phyloP scores from a whole-genome alignment of 2,329 filamentous ascomycete species.

The Bimuria novae-zelandiae region DNA sequence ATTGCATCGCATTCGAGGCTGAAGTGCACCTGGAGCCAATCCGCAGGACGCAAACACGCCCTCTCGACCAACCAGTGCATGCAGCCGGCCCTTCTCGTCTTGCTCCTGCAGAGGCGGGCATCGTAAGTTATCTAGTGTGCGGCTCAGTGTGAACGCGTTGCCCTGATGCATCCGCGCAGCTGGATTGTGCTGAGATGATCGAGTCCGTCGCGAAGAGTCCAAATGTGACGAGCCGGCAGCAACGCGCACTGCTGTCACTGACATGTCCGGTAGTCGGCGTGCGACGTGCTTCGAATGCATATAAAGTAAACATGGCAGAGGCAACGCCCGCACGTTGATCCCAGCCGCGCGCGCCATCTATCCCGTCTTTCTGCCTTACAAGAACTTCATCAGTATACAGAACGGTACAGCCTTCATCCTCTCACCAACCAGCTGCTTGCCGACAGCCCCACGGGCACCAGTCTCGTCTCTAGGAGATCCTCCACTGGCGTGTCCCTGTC shows the following conservation, averaged over 20 bases:
- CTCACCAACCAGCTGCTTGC: slow-evolving; percentile 3
- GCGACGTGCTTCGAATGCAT: slow-evolving; percentile 31
- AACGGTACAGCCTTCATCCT: background rate
- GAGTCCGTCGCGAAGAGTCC: slow-evolving; percentile 20
- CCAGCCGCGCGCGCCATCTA: background rate
- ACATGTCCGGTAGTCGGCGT: slow-evolving; percentile 20
- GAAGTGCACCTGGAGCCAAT: slow-evolving; percentile 25
- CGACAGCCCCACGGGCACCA: slow-evolving; percentile 20
- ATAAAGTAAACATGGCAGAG: slow-evolving; percentile 37
- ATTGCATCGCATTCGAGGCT: slow-evolving; percentile 39
- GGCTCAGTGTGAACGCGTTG: slow-evolving; percentile 27
- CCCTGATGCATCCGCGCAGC: slow-evolving; percentile 11
- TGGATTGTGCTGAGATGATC: slow-evolving; percentile 24
- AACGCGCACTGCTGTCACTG: slow-evolving; percentile 26
- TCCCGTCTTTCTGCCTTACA: too few species aligned
- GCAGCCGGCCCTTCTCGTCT: slow-evolving; percentile 12
- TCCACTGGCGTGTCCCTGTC: slow-evolving; percentile 22
- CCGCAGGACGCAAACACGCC: slow-evolving; percentile 9
- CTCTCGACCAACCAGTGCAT: slow-evolving; percentile 11
- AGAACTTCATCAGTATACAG: background rate
- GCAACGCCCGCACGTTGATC: slow-evolving; percentile 1
- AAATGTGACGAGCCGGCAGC: slow-evolving; percentile 26
- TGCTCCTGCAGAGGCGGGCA: background rate
- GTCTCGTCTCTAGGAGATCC: slow-evolving; percentile 26
- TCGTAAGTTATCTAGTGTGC: slow-evolving; percentile 15